Conservation (phyloP, 208 protist genomes). For the Trypanosoma avium region DNA sequence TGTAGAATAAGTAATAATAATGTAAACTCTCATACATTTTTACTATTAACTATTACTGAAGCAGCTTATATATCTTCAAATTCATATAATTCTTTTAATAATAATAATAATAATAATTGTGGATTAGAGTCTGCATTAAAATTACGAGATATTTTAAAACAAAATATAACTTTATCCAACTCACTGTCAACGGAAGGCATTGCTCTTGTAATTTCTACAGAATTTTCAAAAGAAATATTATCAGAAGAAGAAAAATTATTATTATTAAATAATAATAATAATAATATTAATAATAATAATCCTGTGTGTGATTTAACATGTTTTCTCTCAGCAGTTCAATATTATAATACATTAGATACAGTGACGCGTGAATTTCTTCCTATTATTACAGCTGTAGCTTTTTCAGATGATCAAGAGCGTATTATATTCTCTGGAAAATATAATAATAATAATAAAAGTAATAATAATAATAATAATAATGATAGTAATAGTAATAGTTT, state of each 20-base stretch:
- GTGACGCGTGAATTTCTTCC: neutral
- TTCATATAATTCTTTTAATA: neutral
- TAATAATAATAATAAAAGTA: neutral
- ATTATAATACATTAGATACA: constrained; percentile 7
- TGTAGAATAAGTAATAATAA: neutral
- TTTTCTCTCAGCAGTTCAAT: constrained; percentile 7
- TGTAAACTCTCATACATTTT: neutral
- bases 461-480: neutral
- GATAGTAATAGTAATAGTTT: neutral
- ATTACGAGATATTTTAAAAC: too few species aligned
- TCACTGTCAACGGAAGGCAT: neutral
- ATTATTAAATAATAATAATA: neutral
- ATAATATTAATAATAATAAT: too few species aligned
- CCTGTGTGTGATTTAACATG: constrained; percentile 13
- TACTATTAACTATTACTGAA: neutral
- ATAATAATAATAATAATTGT: neutral
- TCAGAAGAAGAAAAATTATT: too few species aligned
- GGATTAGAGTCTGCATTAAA: too few species aligned
- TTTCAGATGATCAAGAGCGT: constrained; percentile 7
- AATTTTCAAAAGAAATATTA: neutral
- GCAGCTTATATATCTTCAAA: neutral
- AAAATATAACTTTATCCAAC: neutral
- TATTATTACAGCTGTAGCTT: constrained; percentile 9
- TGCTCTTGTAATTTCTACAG: constrained; percentile 10
- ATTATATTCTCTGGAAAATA: constrained; percentile 3